Percentiles rank a stretch among this genome's conserved stretches.
Evolutionary conservation across 176 grass and related monocot genomes (phyloP).

Genomic region (Triticum timopheevii): DNA sequence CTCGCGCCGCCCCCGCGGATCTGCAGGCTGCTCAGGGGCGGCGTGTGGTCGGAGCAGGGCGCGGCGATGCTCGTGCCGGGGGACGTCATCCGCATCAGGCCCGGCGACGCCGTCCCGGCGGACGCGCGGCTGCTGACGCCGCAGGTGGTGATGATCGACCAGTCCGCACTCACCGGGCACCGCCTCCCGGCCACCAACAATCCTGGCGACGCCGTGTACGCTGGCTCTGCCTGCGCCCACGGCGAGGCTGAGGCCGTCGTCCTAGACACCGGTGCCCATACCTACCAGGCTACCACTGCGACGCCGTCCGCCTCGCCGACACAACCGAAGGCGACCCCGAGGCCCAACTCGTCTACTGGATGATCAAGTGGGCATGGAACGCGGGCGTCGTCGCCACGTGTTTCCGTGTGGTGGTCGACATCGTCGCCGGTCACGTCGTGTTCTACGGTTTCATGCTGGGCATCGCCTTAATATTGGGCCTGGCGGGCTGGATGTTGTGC

Average conservation of each 20-base stretch:
- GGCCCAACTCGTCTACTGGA: too few species aligned
- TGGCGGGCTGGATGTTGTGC: too few species aligned
- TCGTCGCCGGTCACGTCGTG: too few species aligned
- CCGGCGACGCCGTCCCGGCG: not conserved
- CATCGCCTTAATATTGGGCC: too few species aligned
- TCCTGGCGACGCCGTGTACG: not conserved
- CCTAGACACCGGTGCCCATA: not conserved
- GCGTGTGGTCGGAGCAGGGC: not conserved
- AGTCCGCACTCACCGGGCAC: not conserved
- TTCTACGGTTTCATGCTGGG: too few species aligned
- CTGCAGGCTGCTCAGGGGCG: not conserved
- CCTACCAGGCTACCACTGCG: not conserved
- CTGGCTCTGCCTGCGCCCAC: not conserved
- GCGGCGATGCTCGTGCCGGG: not conserved
- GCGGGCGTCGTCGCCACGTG: too few species aligned
- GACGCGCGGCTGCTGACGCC: not conserved
- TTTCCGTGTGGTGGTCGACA: not conserved
- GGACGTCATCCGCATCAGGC: not conserved
- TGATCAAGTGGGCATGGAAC: too few species aligned
- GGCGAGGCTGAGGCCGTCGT: not conserved
- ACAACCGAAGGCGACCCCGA: too few species aligned
- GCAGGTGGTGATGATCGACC: not conserved
- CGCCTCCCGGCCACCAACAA: not conserved
- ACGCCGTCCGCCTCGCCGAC: not conserved
- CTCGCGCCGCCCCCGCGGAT: not conserved